phyloP scores from a whole-genome alignment of 345 rosid species.

The Populus simonii region DNA sequence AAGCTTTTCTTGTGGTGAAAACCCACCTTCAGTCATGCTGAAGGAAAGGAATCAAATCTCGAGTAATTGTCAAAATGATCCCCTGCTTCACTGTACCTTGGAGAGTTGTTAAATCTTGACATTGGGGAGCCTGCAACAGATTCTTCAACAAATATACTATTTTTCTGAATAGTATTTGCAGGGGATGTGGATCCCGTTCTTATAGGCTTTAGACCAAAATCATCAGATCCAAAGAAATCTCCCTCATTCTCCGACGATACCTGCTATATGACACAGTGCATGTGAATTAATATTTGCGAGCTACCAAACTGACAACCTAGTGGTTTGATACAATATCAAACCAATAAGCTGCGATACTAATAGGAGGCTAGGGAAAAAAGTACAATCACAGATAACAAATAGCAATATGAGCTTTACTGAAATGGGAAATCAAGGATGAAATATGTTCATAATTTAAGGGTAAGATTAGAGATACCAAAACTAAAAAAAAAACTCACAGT shows the following conservation, averaged over 20 bases:
- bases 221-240: slow-evolving; percentile 61
- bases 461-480: background rate
- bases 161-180: slow-evolving; percentile 48
- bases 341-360: background rate
- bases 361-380: background rate
- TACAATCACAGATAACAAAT: background rate
- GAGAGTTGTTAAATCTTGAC: slow-evolving; percentile 77
- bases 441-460: background rate
- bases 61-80: slow-evolving; percentile 72
- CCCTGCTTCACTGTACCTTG: slow-evolving; percentile 75
- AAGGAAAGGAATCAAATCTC: slow-evolving; percentile 96
- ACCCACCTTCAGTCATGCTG: slow-evolving; percentile 57
- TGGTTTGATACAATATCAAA: background rate
- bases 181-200: slow-evolving; percentile 59
- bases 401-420: background rate
- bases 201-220: slow-evolving; percentile 53
- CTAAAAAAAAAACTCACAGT: no score
- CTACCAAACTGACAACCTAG: background rate
- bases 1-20: slow-evolving; percentile 56
- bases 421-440: background rate
- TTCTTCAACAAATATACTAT: slow-evolving; percentile 74
- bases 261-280: slow-evolving; percentile 31
- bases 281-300: slow-evolving; percentile 5
- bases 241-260: slow-evolving; percentile 37
- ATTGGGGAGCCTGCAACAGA: slow-evolving; percentile 84